Conservation (phyloP, 257 asterid genomes). For the Striga asiatica region DNA sequence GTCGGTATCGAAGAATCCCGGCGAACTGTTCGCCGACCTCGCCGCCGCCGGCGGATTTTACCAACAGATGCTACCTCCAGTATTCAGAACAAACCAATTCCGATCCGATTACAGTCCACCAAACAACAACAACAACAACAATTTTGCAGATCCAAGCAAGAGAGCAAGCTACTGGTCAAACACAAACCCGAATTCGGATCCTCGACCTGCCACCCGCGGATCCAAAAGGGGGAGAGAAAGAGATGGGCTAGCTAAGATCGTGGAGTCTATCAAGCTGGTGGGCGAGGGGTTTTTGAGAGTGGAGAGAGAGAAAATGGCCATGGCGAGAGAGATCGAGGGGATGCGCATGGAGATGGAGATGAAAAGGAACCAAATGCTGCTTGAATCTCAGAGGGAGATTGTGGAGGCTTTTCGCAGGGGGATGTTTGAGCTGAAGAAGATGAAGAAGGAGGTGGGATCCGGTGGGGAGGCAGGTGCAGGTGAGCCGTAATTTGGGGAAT, state of each 20-base stretch:
- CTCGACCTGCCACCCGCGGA: conserved; percentile 20
- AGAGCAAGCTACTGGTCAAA: conserved; percentile 25
- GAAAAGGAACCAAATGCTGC: conserved; percentile 69
- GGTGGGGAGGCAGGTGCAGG: conserved; percentile 23
- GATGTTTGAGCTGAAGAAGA: conserved; percentile 44
- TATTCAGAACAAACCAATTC: conserved; percentile 13
- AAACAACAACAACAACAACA: background rate
- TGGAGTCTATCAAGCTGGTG: conserved; percentile 45
- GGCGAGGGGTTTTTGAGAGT: conserved; percentile 81
- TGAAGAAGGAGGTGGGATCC: conserved; percentile 38
- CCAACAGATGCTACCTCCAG: conserved; percentile 29
- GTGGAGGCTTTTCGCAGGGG: conserved; percentile 77
- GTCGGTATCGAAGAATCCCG: conserved; percentile 27
- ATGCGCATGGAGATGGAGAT: conserved; percentile 88
- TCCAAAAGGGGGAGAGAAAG: conserved; percentile 46
- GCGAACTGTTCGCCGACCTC: conserved; percentile 21
- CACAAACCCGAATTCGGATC: conserved; percentile 11
- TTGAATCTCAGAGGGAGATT: conserved; percentile 76
- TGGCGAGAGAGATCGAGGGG: conserved; percentile 78
- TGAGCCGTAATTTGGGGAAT: conserved; percentile 6
- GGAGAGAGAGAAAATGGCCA: conserved; percentile 86
- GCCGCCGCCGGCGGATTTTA: conserved; percentile 23
- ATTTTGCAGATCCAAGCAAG: conserved; percentile 11
- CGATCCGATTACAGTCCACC: conserved; percentile 15
- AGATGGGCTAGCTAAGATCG: conserved; percentile 54